Evolutionary conservation across 495 filamentous ascomycete species (phyloP), one percentile per base, ranked within the genome.

Genomic region (Penicillium antarcticum): DNA sequence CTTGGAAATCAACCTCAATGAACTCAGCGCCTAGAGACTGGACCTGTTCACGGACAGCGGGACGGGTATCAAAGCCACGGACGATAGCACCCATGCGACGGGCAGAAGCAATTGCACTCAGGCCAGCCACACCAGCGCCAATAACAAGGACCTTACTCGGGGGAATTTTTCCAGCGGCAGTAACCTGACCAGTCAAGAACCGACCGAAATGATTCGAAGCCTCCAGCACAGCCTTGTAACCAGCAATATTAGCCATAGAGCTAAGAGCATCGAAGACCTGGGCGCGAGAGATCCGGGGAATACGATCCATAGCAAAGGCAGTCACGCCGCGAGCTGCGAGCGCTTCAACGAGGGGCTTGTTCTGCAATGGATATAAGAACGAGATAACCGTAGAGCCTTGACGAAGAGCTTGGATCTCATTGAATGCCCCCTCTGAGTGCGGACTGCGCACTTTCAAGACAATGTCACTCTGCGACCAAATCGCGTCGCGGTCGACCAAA

Each of bases 181-280:
- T 92, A 29, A 89, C 86, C 59, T 92, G 88, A 35, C 87, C 88
- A 24, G 88, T 90, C 50, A 92, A 67, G 59, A 89, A 92, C 35
- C 87, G 83, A 48, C 87, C 88, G 64, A 91, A 92, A 57, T 84
- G 80, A 66, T 91, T 91, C 1, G 87, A 89, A 2, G 88, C 88
- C 61, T 91, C 87, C 42, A 92, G 67, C 1, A 92, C 86, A 14
- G 87, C 88, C 65, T 90, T 92, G 68, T 92, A 92, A 4, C 88
- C 88, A 16, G 88, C 87, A 66, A 91, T 92, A 53, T 92, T 92
- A 48, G 88, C 87, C 88, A 91, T 91, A 9, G 86, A 89, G 63
- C 85, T 71, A 38, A 55, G 71, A 11, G 87, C 88, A 68, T 92
- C 88, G 60, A 91, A 92, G 7, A 82, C 80, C 57, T 90, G 87